A percentile compares a stretch with the other conserved stretches of the same genome.
These are phyloP conservation scores for Tilletia setariae DNA, from an alignment of 1,284 basidiomycete genomes.

Conservation along the genomic window DNA sequence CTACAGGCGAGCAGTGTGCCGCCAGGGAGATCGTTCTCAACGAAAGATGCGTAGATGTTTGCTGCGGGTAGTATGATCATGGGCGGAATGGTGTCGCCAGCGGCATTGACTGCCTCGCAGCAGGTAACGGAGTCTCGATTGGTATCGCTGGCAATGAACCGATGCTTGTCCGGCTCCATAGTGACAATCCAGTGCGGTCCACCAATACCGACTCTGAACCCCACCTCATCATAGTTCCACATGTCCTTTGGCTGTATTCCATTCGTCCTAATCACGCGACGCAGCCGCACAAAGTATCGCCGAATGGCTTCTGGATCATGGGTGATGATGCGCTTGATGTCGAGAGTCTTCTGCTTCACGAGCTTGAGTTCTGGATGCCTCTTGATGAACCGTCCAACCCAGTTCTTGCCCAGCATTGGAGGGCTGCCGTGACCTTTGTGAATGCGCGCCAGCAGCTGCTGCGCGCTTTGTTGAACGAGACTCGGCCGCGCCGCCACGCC, in stretches of 20 bases:
- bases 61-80: neutral
- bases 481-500: neutral
- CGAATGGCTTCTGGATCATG: no score
- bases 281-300: no score
- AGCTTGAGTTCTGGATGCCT: neutral
- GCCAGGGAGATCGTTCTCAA: neutral
- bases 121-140: neutral
- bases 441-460: neutral
- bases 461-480: no score
- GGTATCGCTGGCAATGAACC: neutral
- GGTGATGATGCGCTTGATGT: neutral
- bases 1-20: neutral
- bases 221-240: conserved; percentile 5
- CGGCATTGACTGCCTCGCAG: neutral
- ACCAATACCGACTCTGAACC: neutral
- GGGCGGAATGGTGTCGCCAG: neutral
- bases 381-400: neutral
- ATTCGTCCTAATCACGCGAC: neutral
- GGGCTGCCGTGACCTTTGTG: neutral
- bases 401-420: neutral
- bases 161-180: neutral
- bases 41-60: neutral
- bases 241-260: neutral
- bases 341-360: neutral
- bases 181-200: neutral